Conservation (phyloP, 1,139 yeast genomes). For the Nakaseomyces delphensis region DNA sequence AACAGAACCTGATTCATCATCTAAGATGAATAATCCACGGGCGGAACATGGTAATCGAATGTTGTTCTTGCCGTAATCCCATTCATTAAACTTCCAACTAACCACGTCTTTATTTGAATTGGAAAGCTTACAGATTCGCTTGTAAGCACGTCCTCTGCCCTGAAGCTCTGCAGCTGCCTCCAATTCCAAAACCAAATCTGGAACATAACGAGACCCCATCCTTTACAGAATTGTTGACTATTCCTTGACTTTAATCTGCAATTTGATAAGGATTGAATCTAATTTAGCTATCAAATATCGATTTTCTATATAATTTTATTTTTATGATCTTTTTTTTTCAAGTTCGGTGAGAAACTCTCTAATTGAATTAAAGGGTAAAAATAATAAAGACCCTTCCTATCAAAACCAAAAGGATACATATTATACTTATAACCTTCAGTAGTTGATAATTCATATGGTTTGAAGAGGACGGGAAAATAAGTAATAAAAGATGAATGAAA, state of each 20-base stretch:
- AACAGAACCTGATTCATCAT: conserved; percentile 26
- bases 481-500: conserved; percentile 9
- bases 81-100: conserved; percentile 82
- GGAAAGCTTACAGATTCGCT: conserved; percentile 29
- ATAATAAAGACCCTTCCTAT: too few species aligned
- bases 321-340: too few species aligned
- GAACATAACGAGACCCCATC: neutral
- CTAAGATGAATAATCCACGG: conserved; percentile 70
- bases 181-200: conserved; percentile 19
- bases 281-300: neutral
- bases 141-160: conserved; percentile 35
- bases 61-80: conserved; percentile 62
- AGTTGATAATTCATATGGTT: too few species aligned
- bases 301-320: too few species aligned
- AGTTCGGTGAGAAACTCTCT: too few species aligned
- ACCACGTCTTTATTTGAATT: conserved; percentile 27
- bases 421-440: too few species aligned
- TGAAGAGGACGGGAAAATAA: too few species aligned
- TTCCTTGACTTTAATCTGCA: neutral
- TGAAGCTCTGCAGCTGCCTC: conserved; percentile 25
- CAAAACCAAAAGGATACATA: too few species aligned
- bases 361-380: too few species aligned
- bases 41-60: conserved; percentile 62
- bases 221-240: too few species aligned
- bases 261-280: neutral